phyloP scores from a whole-genome alignment of 2,329 filamentous ascomycete species.

The Pestalotiopsis fici region DNA sequence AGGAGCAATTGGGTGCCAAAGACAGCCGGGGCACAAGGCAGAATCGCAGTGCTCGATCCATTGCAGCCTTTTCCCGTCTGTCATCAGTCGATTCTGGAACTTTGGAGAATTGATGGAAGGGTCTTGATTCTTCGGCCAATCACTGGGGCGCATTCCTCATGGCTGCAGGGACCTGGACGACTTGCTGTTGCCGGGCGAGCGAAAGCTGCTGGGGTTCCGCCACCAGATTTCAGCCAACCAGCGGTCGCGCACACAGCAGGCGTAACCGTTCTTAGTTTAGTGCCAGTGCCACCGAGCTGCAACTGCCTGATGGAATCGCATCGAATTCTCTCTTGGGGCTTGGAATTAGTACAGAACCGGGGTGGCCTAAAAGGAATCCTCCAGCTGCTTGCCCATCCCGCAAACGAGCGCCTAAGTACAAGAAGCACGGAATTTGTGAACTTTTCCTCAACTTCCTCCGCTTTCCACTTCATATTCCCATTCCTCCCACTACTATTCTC shows the following conservation, averaged over 20 bases:
- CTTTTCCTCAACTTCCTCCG: constrained; percentile 8
- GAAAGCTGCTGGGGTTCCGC: background rate
- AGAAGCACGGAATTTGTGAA: constrained; percentile 7
- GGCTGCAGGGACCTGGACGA: background rate
- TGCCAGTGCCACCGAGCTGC: background rate
- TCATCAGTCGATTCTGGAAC: constrained; percentile 11
- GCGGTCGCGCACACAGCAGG: background rate
- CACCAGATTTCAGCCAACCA: background rate
- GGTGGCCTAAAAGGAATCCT: background rate
- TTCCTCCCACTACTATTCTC: background rate
- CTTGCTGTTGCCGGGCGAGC: constrained; percentile 10
- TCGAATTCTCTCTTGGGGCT: constrained; percentile 13
- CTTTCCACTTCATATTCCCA: background rate
- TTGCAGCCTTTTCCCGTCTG: background rate
- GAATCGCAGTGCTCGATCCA: background rate
- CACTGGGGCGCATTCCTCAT: background rate
- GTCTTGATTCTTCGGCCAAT: constrained; percentile 3
- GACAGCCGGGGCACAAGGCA: background rate
- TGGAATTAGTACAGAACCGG: background rate
- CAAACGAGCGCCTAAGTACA: constrained; percentile 1
- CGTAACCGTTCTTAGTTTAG: background rate
- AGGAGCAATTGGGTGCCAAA: background rate
- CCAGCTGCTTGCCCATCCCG: background rate
- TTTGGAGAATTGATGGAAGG: constrained; percentile 13
- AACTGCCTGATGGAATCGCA: constrained; percentile 15